Percentiles rank a stretch among this genome's conserved stretches.
phyloP scores from a whole-genome alignment of 2,329 filamentous ascomycete species.

The Aspergillus udagawae region DNA sequence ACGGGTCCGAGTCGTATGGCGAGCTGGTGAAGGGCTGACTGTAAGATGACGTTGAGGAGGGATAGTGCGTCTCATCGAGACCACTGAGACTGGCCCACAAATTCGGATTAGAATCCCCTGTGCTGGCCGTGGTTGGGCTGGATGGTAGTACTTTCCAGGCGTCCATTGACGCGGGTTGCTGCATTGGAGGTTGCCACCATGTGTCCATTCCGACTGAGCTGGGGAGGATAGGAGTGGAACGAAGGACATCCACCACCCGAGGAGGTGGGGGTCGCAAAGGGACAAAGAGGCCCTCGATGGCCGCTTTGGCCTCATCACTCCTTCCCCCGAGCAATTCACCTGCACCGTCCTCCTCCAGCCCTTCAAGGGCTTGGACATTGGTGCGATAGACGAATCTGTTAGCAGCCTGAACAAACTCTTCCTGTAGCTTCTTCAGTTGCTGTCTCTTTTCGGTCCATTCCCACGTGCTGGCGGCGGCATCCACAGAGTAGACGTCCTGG shows the following conservation, averaged over 20 bases:
- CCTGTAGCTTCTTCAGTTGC: constrained; percentile 94
- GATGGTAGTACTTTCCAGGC: constrained; percentile 89
- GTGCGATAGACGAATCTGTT: constrained; percentile 97
- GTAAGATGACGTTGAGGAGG: constrained; percentile 75
- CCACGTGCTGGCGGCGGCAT: constrained; percentile 83
- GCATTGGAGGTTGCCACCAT: constrained; percentile 76
- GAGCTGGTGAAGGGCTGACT: constrained; percentile 73
- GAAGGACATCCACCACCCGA: constrained; percentile 82
- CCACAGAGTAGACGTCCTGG: constrained; percentile 89
- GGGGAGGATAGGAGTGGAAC: constrained; percentile 78
- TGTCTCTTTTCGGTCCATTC: constrained; percentile 96
- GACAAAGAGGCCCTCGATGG: constrained; percentile 77
- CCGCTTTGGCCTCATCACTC: constrained; percentile 88
- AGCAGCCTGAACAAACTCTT: constrained; percentile 91
- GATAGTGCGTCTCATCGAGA: constrained; percentile 67
- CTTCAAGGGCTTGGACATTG: constrained; percentile 82
- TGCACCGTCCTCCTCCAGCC: constrained; percentile 91
- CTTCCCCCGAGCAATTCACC: constrained; percentile 89
- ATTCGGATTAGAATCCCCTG: constrained; percentile 66
- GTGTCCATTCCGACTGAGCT: constrained; percentile 69
- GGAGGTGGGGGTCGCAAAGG: constrained; percentile 83
- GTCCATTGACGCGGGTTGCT: constrained; percentile 69
- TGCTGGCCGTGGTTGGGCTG: constrained; percentile 69
- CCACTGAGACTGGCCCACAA: constrained; percentile 73
- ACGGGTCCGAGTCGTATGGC: constrained; percentile 56